Evolutionary conservation across 495 filamentous ascomycete genomes (phyloP), one percentile per base, ranked within the genome.

Genomic region (Corynascus novoguineensis): DNA sequence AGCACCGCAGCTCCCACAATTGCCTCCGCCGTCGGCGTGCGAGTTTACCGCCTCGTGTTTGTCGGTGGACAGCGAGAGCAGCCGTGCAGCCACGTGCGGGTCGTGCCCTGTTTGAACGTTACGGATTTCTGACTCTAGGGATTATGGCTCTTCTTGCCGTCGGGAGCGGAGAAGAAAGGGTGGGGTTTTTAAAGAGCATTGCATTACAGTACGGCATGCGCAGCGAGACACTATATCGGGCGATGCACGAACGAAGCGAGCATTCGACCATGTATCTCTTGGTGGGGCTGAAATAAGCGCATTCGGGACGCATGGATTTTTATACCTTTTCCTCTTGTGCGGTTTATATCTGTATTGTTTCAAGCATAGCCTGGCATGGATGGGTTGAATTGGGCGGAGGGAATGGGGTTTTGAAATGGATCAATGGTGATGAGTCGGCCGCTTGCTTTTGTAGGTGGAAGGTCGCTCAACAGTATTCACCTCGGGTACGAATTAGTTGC

Each of bases 361-460:
- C 32, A 34, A 54, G 51, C 51, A 54, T 54, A 54, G 51, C 51
- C 51, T 45, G 37, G 51, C 51, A 44, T 54, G 51, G 51, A 44
- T 54, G 51, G 51, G 48, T 50, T 50, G 31, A 21, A 32, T 17
- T 42, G 50, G 50, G 14, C 11, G 22, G 34, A 28, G 1, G 45
- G 27, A 48, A 31, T 31, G 11, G 44, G 44, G 25, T 49, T 32
- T 22, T 29, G 46, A 29, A 22, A 21, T 32, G 40, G 21, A 8
- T 22, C 17, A 21, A 22, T 41, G 17, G 38, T 41, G 38, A 41
- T 21, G 37, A n/a, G 12, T 41, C n/a, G 37, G 17, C 21, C 21
- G 17, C 10, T 41, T 9, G 17, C 17, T 41, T 10, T 41, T 5
- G 37, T 41, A 5, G 5, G 29, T 41, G 37, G n/a, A n/a, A n/a